These are phyloP conservation scores for Neurospora tetraspora DNA, from an alignment of 495 filamentous ascomycete species.

Conservation along the genomic window DNA sequence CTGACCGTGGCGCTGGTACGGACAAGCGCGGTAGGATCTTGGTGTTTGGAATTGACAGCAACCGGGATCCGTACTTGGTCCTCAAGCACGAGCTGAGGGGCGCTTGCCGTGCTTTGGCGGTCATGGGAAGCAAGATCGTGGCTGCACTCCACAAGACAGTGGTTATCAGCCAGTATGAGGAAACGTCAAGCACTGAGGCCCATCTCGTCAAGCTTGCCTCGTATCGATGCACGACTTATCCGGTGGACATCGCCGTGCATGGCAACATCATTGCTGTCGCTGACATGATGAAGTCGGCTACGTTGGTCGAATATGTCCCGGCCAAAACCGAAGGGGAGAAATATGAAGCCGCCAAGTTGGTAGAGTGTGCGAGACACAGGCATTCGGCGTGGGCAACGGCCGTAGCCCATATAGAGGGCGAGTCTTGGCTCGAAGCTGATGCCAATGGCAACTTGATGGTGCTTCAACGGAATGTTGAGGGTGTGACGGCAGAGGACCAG, in stretches of 20 bases:
- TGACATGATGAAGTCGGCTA: slow-evolving; percentile 90
- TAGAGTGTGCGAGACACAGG: slow-evolving; percentile 71
- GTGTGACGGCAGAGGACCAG: slow-evolving; percentile 64
- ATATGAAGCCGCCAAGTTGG: slow-evolving; percentile 39
- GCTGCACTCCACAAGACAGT: slow-evolving; percentile 83
- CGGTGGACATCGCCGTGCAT: slow-evolving; percentile 68
- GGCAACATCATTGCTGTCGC: slow-evolving; percentile 69
- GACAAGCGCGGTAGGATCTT: slow-evolving; percentile 66
- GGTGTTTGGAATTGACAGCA: slow-evolving; percentile 70
- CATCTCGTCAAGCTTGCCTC: slow-evolving; percentile 55
- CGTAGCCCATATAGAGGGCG: slow-evolving; percentile 51
- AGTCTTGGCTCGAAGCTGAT: slow-evolving; percentile 72
- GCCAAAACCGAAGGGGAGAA: slow-evolving; percentile 25
- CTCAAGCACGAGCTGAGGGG: slow-evolving; percentile 56
- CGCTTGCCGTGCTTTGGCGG: slow-evolving; percentile 65
- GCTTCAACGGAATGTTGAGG: slow-evolving; percentile 56
- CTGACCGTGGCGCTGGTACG: slow-evolving; percentile 18
- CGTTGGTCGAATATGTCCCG: slow-evolving; percentile 56
- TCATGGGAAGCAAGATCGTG: slow-evolving; percentile 64
- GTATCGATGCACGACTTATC: slow-evolving; percentile 76
- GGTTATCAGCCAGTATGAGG: slow-evolving; percentile 48
- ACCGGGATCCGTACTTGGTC: slow-evolving; percentile 58
- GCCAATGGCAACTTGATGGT: slow-evolving; percentile 80
- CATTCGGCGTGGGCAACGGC: slow-evolving; percentile 75
- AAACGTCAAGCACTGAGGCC: slow-evolving; percentile 36